Conservation (phyloP, 495 filamentous ascomycete species). For the Penicillium macrosclerotiorum region DNA sequence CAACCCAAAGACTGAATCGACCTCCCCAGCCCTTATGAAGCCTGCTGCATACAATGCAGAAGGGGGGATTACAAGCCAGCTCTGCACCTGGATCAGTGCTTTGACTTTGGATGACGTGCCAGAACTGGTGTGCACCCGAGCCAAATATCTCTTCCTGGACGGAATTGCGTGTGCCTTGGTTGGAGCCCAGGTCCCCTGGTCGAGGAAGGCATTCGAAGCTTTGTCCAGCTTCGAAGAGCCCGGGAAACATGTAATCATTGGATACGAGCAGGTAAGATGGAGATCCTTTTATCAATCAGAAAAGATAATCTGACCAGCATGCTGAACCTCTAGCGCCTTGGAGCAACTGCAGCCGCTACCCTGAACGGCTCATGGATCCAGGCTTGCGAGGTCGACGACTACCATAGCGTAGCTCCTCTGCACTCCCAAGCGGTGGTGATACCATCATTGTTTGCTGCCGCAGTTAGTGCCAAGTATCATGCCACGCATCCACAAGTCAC, state of each 20-base stretch:
- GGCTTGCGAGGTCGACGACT: constrained; percentile 44
- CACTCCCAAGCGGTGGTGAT: constrained; percentile 33
- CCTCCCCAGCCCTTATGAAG: too few species aligned
- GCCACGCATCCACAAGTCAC: not conserved
- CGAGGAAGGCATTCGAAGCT: constrained; percentile 29
- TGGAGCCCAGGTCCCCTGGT: constrained; percentile 41
- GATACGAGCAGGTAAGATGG: constrained; percentile 21
- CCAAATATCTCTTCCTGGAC: constrained; percentile 47
- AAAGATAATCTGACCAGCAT: not conserved
- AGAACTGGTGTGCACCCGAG: constrained; percentile 11
- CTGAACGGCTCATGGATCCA: constrained; percentile 44
- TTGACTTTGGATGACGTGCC: constrained; percentile 1
- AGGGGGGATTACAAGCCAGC: too few species aligned
- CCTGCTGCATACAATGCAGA: too few species aligned
- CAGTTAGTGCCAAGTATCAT: not conserved
- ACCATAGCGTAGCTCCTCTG: constrained; percentile 33
- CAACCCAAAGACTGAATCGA: too few species aligned
- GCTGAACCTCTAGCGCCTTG: constrained; percentile 2
- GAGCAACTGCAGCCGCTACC: constrained; percentile 35
- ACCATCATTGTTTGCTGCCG: constrained; percentile 36
- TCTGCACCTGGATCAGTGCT: not conserved
- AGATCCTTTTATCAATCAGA: not conserved
- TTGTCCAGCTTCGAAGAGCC: constrained; percentile 29
- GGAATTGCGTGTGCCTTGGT: constrained; percentile 41
- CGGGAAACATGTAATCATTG: constrained; percentile 28